Base-by-base conservation (phyloP, 768 basidiomycete species). In the Kwoniella dejecticola region DNA sequence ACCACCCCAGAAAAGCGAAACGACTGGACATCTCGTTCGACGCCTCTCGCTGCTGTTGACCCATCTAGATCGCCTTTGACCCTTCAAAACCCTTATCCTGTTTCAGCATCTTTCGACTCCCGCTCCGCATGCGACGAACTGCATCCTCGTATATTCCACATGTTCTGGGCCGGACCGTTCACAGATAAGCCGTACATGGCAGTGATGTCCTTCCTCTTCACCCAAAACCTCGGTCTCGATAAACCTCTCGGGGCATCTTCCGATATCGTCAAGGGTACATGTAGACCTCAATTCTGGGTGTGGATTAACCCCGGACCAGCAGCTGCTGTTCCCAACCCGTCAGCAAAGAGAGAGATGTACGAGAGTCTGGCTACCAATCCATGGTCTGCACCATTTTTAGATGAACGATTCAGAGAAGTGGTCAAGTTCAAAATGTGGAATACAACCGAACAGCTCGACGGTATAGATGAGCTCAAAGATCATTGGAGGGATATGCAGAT, bases 241-340 rank as follows among this genome's bases (percentile, higher is more conserved):
- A 77, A 86, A 23, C 82, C 84, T 6, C 21, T 70, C 4, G 63
- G 57, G 3, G 75, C 79, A n/a, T 81, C 86, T 53, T 61, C 66
- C 1, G 66, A 74, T 19, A 70, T 74, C 1, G 82, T 86, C 24
- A 49, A 64, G 47, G 57, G 57, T 13, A 66, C 73, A n/a, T 99
- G 96, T 78, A 84, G 92, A 33, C 91, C 96, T 0, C 86, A 94
- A 71, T 89, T 98, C 75, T 97, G 92, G 92, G 79, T 98, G 49
- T 99, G 95, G 95, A 94, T 98, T 76, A 97, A 95, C 75, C 93
- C 95, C 8, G 94, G 92, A n/a, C 92, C 93, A 2, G 93, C 94
- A 13, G 91, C 92, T 0, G 83, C 89, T 11, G 84, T 92, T 1
- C 91, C 91, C 0, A 93, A 94, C 72, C 89, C 90, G 13, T 83